These are phyloP conservation scores for Podospora fimiseda DNA, from an alignment of 495 filamentous ascomycete species.

Conservation along the genomic window DNA sequence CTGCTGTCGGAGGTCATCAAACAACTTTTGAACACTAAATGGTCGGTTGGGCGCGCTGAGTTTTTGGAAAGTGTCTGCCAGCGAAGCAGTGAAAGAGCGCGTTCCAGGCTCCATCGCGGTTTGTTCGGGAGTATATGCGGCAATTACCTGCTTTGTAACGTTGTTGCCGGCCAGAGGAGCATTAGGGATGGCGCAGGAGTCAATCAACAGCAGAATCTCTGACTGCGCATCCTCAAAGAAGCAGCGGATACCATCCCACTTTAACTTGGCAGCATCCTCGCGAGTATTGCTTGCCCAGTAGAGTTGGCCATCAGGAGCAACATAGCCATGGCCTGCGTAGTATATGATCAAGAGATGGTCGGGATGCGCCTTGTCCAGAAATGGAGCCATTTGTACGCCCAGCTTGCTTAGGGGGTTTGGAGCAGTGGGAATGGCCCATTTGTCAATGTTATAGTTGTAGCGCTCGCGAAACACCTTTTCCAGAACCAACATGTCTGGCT, in stretches of 20 bases:
- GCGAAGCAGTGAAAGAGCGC: constrained; percentile 46
- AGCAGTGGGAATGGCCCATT: constrained; percentile 46
- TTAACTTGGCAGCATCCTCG: constrained; percentile 38
- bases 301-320: constrained; percentile 45
- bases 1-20: constrained; percentile 41
- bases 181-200: constrained; percentile 40
- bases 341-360: constrained; percentile 53
- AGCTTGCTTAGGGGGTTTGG: constrained; percentile 49
- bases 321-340: constrained; percentile 48
- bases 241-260: constrained; percentile 45
- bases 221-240: constrained; percentile 45
- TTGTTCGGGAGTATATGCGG: constrained; percentile 46
- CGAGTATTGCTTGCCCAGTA: constrained; percentile 48
- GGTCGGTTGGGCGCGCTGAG: constrained; percentile 37
- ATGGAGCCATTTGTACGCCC: constrained; percentile 43
- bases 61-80: constrained; percentile 43
- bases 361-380: constrained; percentile 44
- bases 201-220: constrained; percentile 44
- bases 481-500: constrained; percentile 41
- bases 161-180: constrained; percentile 35
- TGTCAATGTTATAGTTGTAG: constrained; percentile 48
- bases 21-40: constrained; percentile 44
- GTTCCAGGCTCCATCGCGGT: constrained; percentile 33
- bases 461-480: constrained; percentile 46
- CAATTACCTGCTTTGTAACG: constrained; percentile 51